phyloP scores from a whole-genome alignment of 164 flowering plant genomes.

The Liriodendron chinense region DNA sequence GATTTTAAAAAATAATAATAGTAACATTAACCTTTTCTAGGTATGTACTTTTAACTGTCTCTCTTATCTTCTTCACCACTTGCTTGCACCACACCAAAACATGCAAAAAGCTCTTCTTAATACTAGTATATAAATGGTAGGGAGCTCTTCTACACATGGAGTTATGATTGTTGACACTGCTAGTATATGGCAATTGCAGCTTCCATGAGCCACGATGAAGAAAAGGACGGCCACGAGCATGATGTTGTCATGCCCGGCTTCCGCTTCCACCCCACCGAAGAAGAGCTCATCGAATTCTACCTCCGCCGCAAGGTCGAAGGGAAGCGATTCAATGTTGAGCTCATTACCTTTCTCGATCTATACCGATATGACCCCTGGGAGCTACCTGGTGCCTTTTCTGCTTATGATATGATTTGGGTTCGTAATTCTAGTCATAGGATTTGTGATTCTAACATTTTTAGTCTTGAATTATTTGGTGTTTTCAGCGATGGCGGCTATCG shows the following conservation, averaged over 20 bases:
- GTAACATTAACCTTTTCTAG: neutral
- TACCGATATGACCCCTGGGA: constrained; percentile 99
- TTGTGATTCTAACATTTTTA: neutral
- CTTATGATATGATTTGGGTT: neutral
- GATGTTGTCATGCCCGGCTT: constrained; percentile 99
- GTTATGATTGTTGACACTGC: neutral
- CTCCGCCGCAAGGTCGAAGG: constrained; percentile 99
- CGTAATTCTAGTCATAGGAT: neutral
- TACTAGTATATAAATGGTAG: constrained; percentile 10
- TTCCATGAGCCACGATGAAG: constrained; percentile 22
- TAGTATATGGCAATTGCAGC: constrained; percentile 50
- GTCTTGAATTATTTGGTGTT: neutral
- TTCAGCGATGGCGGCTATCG: constrained; percentile 90
- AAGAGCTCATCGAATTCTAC: constrained; percentile 94
- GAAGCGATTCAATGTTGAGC: constrained; percentile 85
- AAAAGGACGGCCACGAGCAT: constrained; percentile 59
- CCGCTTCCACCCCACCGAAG: constrained; percentile 97
- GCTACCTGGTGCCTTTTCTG: constrained; percentile 65
- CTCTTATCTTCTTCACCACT: constrained; percentile 22
- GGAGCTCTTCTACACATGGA: neutral
- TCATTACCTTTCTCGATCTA: constrained; percentile 90
- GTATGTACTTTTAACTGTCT: constrained; percentile 21
- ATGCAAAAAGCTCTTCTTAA: constrained; percentile 4
- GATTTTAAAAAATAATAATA: no score
- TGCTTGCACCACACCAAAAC: constrained; percentile 3